phyloP scores from a whole-genome alignment of 2,329 filamentous ascomycete genomes.

The Graphium sp. region DNA sequence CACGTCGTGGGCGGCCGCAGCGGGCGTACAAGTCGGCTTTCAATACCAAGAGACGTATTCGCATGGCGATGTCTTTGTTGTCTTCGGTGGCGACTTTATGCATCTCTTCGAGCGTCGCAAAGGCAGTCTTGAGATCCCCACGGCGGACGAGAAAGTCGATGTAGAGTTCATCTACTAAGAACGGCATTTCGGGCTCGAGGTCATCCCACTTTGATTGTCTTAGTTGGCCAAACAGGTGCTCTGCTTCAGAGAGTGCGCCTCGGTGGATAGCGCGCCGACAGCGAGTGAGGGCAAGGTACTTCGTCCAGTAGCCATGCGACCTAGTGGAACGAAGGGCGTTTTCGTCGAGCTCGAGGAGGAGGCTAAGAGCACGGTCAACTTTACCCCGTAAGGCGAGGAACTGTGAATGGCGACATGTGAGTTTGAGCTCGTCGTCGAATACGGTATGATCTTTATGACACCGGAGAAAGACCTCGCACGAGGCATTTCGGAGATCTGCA shows the following conservation, averaged over 20 bases:
- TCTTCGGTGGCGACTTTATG: slow-evolving; percentile 23
- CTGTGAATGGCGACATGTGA: slow-evolving; percentile 52
- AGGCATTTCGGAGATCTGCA: slow-evolving; percentile 33
- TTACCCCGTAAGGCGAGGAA: slow-evolving; percentile 44
- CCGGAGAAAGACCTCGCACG: slow-evolving; percentile 58
- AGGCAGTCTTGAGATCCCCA: slow-evolving; percentile 28
- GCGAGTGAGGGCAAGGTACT: slow-evolving; percentile 49
- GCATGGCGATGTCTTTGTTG: slow-evolving; percentile 39
- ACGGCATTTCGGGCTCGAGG: slow-evolving; percentile 32
- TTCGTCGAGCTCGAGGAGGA: slow-evolving; percentile 36
- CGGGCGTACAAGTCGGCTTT: slow-evolving; percentile 57
- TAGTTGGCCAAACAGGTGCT: slow-evolving; percentile 31
- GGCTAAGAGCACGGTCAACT: slow-evolving; percentile 47
- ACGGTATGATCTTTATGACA: slow-evolving; percentile 43
- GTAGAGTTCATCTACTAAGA: slow-evolving; percentile 31
- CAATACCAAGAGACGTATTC: slow-evolving; percentile 52
- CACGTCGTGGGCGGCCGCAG: slow-evolving; percentile 53
- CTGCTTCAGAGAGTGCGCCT: slow-evolving; percentile 32
- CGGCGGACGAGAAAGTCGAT: slow-evolving; percentile 31
- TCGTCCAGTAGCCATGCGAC: slow-evolving; percentile 55
- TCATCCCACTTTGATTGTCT: slow-evolving; percentile 32
- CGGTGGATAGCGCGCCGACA: slow-evolving; percentile 44
- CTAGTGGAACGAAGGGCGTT: slow-evolving; percentile 57
- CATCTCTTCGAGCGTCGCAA: slow-evolving; percentile 27
- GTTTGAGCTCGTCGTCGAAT: slow-evolving; percentile 65